Evolutionary conservation across 2,329 filamentous ascomycete genomes (phyloP).

Genomic region (Alternaria postmessia): DNA sequence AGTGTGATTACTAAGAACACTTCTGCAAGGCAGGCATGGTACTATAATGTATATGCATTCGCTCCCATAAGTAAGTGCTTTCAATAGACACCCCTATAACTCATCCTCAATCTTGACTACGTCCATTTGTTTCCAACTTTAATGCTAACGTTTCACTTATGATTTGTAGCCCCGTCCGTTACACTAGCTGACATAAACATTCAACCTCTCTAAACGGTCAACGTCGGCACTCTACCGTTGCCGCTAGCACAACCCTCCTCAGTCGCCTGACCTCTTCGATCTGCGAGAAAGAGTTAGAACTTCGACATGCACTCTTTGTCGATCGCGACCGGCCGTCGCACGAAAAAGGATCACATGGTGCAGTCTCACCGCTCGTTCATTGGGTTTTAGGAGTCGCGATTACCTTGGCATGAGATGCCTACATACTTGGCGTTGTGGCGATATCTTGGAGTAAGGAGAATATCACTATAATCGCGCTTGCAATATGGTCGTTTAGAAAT

Average conservation of each 20-base stretch:
- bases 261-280: slow-evolving; percentile 8
- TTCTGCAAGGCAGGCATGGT: background rate
- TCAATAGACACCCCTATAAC: background rate
- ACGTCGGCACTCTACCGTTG: slow-evolving; percentile 5
- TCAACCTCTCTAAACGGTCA: background rate
- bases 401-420: background rate
- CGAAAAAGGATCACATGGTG: slow-evolving; percentile 4
- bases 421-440: background rate
- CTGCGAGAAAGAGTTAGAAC: background rate
- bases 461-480: background rate
- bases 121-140: background rate
- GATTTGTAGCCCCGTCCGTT: background rate
- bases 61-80: background rate
- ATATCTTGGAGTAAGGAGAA: background rate
- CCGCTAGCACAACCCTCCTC: background rate
- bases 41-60: background rate
- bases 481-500: background rate
- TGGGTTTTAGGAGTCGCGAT: background rate
- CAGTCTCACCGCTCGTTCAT: slow-evolving; percentile 2
- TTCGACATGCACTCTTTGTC: background rate
- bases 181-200: slow-evolving; percentile 4
- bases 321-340: background rate
- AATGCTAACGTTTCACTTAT: background rate
- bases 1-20: background rate
- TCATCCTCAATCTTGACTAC: background rate